These are phyloP conservation scores for Calocybe gangraenosa DNA, from an alignment of 768 basidiomycete species.

Conservation along the genomic window DNA sequence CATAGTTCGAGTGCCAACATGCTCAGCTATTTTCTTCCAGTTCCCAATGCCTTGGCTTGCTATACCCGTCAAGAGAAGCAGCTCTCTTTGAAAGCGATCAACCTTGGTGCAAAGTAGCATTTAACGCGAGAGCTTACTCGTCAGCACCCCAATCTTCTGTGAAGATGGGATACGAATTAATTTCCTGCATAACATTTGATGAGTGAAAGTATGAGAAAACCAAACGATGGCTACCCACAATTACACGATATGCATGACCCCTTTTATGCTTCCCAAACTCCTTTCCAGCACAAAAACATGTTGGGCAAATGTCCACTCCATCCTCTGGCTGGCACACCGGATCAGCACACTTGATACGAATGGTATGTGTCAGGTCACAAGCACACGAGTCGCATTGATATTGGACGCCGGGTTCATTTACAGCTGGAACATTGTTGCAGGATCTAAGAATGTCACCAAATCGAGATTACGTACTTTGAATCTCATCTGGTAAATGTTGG, in stretches of 20 bases:
- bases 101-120: neutral
- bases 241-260: constrained; percentile 86
- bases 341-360: constrained; percentile 95
- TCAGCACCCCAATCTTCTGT: constrained; percentile 96
- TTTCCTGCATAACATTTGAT: constrained; percentile 53
- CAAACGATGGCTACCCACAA: constrained; percentile 46
- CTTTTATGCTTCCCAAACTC: constrained; percentile 84
- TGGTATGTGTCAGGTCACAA: constrained; percentile 91
- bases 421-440: constrained; percentile 36
- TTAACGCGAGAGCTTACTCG: constrained; percentile 54
- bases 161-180: constrained; percentile 96
- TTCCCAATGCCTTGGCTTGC: constrained; percentile 88
- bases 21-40: constrained; percentile 94
- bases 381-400: constrained; percentile 82
- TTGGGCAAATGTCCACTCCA: constrained; percentile 90
- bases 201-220: too few relatives aligned
- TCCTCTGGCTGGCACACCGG: constrained; percentile 57
- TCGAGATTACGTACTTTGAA: constrained; percentile 44
- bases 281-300: constrained; percentile 89
- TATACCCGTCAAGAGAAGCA: constrained; percentile 85
- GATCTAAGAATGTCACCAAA: neutral
- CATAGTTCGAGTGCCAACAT: constrained; percentile 89
- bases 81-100: constrained; percentile 52
- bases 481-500: constrained; percentile 60
- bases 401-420: constrained; percentile 79